Percentiles rank a stretch among this genome's conserved stretches.
phyloP scores from a whole-genome alignment of 2,329 filamentous ascomycete species.

The Hirsutella rhossiliensis region DNA sequence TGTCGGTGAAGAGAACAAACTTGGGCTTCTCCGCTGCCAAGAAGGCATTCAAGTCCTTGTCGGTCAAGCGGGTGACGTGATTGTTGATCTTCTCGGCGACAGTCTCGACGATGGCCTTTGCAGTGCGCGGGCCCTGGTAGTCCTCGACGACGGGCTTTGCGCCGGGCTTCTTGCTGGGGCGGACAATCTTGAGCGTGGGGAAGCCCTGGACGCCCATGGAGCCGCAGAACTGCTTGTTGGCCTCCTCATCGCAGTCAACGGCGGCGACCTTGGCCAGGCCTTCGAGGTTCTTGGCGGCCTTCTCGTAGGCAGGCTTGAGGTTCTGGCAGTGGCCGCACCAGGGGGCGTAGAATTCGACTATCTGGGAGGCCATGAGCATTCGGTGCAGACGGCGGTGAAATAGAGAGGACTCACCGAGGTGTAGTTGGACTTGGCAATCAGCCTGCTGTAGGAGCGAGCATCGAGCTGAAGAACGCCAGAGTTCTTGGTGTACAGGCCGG shows the following conservation, averaged over 20 bases:
- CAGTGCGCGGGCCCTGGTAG: constrained; percentile 72
- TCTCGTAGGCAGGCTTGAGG: constrained; percentile 91
- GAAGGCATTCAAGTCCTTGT: constrained; percentile 70
- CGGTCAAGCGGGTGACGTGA: constrained; percentile 69
- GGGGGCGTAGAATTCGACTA: constrained; percentile 83
- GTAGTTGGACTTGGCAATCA: constrained; percentile 83
- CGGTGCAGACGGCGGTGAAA: no score
- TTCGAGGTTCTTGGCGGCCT: constrained; percentile 78
- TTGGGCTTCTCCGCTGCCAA: constrained; percentile 63
- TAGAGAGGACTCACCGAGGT: constrained; percentile 56
- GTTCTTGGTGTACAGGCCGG: constrained; percentile 71
- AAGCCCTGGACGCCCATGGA: constrained; percentile 85
- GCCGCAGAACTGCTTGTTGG: constrained; percentile 80
- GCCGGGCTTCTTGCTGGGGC: constrained; percentile 63
- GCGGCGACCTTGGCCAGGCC: constrained; percentile 91
- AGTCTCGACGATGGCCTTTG: constrained; percentile 79
- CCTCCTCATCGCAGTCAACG: constrained; percentile 86
- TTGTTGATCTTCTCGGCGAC: constrained; percentile 85
- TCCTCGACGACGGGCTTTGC: constrained; percentile 77
- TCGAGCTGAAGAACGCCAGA: constrained; percentile 80
- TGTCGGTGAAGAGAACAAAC: constrained; percentile 86
- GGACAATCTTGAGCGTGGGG: constrained; percentile 88
- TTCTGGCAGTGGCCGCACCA: constrained; percentile 98
- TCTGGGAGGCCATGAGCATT: constrained; percentile 23
- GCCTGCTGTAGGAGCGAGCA: constrained; percentile 63